A percentile compares a stretch with the other conserved stretches of the same genome.
Conservation (phyloP, 176 grass and related monocot species). For the Pontederia paniculata region DNA sequence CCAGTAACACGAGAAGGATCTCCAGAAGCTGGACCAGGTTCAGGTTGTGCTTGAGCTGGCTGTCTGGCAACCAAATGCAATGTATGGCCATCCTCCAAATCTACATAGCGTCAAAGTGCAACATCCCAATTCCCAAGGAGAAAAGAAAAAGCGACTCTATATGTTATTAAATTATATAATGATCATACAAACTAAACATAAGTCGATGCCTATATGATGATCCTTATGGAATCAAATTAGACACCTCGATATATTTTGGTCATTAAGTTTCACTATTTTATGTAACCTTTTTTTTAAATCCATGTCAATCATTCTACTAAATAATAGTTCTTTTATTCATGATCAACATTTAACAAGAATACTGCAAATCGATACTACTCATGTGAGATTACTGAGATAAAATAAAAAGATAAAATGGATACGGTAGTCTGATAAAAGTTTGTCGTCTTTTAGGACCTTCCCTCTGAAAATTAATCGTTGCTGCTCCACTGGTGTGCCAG, state of each 20-base stretch:
- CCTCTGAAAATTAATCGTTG: slow-evolving; percentile 86
- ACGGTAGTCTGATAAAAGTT: slow-evolving; percentile 81
- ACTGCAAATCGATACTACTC: not conserved
- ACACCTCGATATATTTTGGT: too few species aligned
- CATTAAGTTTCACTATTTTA: too few species aligned
- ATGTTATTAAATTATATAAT: not conserved
- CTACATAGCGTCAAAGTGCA: slow-evolving; percentile 26
- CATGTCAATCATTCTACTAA: too few species aligned
- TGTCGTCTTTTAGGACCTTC: slow-evolving; percentile 78
- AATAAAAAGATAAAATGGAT: slow-evolving; percentile 36
- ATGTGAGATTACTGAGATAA: not conserved
- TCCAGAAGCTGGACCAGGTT: slow-evolving; percentile 39
- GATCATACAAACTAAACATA: too few species aligned
- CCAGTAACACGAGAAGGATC: slow-evolving; percentile 33
- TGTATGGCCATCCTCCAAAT: slow-evolving; percentile 81
- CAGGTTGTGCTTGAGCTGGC: slow-evolving; percentile 37
- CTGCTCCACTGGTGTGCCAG: slow-evolving; percentile 58
- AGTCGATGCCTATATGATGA: not conserved
- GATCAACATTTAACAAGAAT: too few species aligned
- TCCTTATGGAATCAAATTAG: not conserved
- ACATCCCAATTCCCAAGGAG: not conserved
- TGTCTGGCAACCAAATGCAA: slow-evolving; percentile 80
- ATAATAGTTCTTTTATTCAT: too few species aligned
- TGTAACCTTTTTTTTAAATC: too few species aligned
- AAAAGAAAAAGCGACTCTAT: not conserved